phyloP scores from a whole-genome alignment of 2,329 filamentous ascomycete genomes.

The Emergomyces orientalis region DNA sequence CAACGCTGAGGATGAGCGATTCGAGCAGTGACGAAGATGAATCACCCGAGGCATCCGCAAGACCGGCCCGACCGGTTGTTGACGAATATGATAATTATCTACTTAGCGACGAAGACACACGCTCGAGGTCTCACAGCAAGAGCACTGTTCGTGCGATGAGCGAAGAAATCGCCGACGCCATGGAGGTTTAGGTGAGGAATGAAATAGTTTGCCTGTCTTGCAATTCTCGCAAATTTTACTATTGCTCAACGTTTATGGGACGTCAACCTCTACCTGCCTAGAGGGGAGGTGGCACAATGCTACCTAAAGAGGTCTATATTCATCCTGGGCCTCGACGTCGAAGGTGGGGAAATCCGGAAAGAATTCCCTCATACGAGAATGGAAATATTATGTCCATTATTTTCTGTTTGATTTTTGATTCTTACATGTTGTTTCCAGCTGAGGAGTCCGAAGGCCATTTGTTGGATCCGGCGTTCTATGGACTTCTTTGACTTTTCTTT shows the following conservation, averaged over 20 bases:
- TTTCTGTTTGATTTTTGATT: not conserved
- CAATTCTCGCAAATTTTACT: not conserved
- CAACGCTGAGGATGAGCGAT: slow-evolving; percentile 25
- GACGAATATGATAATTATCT: slow-evolving; percentile 37
- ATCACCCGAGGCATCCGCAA: slow-evolving; percentile 15
- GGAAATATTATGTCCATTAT: not conserved
- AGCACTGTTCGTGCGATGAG: slow-evolving; percentile 44
- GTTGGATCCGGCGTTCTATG: not conserved
- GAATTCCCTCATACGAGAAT: not conserved
- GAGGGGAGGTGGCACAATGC: not conserved
- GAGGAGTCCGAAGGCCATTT: slow-evolving; percentile 1
- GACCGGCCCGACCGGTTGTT: slow-evolving; percentile 22
- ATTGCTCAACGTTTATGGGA: not conserved
- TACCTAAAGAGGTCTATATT: not conserved
- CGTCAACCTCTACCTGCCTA: not conserved
- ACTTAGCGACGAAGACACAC: slow-evolving; percentile 38
- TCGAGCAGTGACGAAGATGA: slow-evolving; percentile 19
- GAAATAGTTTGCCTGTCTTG: not conserved
- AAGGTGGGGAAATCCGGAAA: not conserved
- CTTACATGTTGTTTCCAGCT: not conserved
- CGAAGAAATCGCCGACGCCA: slow-evolving; percentile 44
- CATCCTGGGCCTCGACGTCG: not conserved
- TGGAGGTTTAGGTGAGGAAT: slow-evolving; percentile 39
- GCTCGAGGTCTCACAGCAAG: slow-evolving; percentile 32
- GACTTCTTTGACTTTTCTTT: not conserved